Evolutionary conservation across 768 basidiomycete genomes (phyloP).

Genomic region (Mycena rebaudengoi): DNA sequence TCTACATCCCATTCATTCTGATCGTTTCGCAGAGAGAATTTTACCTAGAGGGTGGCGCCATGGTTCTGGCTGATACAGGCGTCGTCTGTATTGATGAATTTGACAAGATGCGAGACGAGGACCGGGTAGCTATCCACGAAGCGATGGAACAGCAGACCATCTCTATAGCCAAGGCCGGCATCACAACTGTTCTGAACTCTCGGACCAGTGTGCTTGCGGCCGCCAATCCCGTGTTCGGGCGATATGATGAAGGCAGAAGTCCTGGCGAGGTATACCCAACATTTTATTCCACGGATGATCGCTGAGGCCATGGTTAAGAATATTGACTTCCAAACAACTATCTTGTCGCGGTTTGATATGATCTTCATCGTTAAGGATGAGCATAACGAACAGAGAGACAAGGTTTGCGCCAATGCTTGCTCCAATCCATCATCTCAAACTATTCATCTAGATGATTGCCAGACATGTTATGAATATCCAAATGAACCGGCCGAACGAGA

Average conservation of each 20-base stretch:
- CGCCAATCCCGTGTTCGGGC: slow-evolving; percentile 97
- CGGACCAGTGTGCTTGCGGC: slow-evolving; percentile 96
- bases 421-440: slow-evolving; percentile 2
- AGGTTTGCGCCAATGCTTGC: slow-evolving; percentile 57
- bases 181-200: slow-evolving; percentile 96
- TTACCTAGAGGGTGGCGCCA: slow-evolving; percentile 98
- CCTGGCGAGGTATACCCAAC: slow-evolving; percentile 85
- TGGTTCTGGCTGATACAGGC: slow-evolving; percentile 98
- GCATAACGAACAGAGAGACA: slow-evolving; percentile 93
- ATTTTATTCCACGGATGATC: neutral
- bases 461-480: slow-evolving; percentile 99
- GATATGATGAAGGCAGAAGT: slow-evolving; percentile 96
- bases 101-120: slow-evolving; percentile 99
- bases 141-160: slow-evolving; percentile 99
- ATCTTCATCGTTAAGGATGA: slow-evolving; percentile 99
- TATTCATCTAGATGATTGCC: slow-evolving; percentile 77
- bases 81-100: slow-evolving; percentile 99
- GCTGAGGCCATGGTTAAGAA: slow-evolving; percentile 55
- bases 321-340: slow-evolving; percentile 98
- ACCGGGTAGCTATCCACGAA: slow-evolving; percentile 98
- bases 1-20: neutral
- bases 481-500: slow-evolving; percentile 87
- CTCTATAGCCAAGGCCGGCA: slow-evolving; percentile 98
- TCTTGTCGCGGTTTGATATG: slow-evolving; percentile 98
- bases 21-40: slow-evolving; percentile 81